These are phyloP conservation scores for Claviceps humidiphila DNA, from an alignment of 2,329 filamentous ascomycete genomes.

Conservation along the genomic window DNA sequence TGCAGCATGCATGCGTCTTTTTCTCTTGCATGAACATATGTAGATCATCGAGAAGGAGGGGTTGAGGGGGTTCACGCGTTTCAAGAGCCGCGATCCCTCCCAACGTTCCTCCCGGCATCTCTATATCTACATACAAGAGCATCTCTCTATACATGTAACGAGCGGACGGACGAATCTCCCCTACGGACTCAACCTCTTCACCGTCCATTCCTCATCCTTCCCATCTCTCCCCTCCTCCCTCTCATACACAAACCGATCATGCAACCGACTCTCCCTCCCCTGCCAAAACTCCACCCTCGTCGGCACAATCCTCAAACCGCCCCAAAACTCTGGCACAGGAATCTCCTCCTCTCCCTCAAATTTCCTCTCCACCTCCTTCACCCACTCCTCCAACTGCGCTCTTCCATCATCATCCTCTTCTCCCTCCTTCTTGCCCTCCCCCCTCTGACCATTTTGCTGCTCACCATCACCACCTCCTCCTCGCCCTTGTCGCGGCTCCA, in stretches of 20 bases:
- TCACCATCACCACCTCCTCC: background rate
- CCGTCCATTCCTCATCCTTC: conserved; percentile 39
- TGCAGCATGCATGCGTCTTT: background rate
- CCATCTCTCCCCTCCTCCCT: conserved; percentile 32
- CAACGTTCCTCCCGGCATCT: too few species aligned
- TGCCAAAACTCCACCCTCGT: conserved; percentile 93
- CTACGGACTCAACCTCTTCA: conserved; percentile 63
- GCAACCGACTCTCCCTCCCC: conserved; percentile 75
- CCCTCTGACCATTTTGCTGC: conserved; percentile 50
- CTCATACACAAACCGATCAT: conserved; percentile 85
- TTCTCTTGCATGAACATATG: background rate
- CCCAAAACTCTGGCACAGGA: conserved; percentile 89
- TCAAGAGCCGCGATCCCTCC: too few species aligned
- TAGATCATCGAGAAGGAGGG: too few species aligned
- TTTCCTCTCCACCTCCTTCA: conserved; percentile 59
- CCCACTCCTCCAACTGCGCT: conserved; percentile 60
- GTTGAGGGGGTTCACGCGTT: too few species aligned
- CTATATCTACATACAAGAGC: too few species aligned
- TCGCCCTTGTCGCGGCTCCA: conserved; percentile 29
- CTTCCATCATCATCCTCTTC: conserved; percentile 46
- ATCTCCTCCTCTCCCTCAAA: conserved; percentile 70
- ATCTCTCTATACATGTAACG: too few species aligned
- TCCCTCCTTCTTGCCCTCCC: conserved; percentile 64
- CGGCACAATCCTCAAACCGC: conserved; percentile 73
- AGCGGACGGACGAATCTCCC: background rate